Base-by-base conservation (phyloP, 305 asterid genomes). In the Ilex paraguariensis region DNA sequence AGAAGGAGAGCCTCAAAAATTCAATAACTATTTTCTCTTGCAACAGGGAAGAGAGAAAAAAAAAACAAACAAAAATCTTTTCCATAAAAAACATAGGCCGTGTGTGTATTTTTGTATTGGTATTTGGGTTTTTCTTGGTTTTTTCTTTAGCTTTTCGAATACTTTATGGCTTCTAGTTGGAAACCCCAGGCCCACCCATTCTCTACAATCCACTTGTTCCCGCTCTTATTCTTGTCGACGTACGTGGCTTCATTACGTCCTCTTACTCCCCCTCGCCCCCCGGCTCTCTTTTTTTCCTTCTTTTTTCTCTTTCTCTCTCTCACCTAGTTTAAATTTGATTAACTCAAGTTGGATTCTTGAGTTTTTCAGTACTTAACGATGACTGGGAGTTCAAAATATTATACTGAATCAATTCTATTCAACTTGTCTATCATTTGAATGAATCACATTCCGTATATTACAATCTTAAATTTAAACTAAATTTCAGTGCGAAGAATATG, bases 181-280 rank as follows among this genome's bases (percentile, higher is more conserved):
- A 70, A 81, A 79, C 76, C 74, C 79, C 61, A 73, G 11, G 64
- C 69, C 66, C 59, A 61, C 60, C 13, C 51, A 36, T 75, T 74
- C 57, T 77, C 76, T 31, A 44, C 71, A 68, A 54, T 17, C 79
- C 66, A 75, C 15, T 55, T 58, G 39, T 71, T 75, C 75, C 73
- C 60, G 66, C 77, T 69, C 57, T 67, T 50, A 39, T 61, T 57
- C 75, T 44, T 16, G 61, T 31, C 60, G 60, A 39, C 8, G 65
- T 42, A 85, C 97, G 95, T 90, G 97, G 93, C 85, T 57, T 62
- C 67, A 72, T 74, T 64, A 51, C 64, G 70, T 74, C 97, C 95
- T 81, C 94, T 81, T 72, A 68, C 7, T 8, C 9, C 6, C 42
- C 42, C 42, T 2, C 2, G 8, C 42, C 8, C 42, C 3, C 42